Base-by-base conservation (phyloP, 495 filamentous ascomycete genomes). In the Penicillium flavigenum region DNA sequence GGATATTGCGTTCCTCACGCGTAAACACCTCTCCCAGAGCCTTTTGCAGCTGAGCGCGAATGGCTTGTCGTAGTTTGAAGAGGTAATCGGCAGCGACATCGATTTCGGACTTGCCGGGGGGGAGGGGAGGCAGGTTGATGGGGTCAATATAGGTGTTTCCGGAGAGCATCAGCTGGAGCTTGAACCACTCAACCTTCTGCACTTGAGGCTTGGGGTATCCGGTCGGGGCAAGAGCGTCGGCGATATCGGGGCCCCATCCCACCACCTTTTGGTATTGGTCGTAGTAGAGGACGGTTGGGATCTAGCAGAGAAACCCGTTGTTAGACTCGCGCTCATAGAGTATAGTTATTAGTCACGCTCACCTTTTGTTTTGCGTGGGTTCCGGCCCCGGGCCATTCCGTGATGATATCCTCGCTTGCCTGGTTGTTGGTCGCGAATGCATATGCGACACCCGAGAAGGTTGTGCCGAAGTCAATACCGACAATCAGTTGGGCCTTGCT, bases 101-200 rank as follows among this genome's bases (percentile, higher is more conserved):
- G 68, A 90, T 88, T 67, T 90, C 87, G 8, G 87, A 88, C 71
- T 90, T 90, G 58, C 87, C 88, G 17, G 87, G 86, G 29, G 88
- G 87, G 27, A 90, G 84, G 43, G 87, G 86, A 32, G 88, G 88
- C 41, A 90, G 79, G 72, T 90, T 90, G 76, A 90, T 90, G 32
- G 87, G 88, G 58, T 91, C 88, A 58, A 91, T 89, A 67, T 91
- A 91, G 4, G 87, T 91, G 66, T 90, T 90, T 51, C 88, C 88
- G 17, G 85, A 88, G 17, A 89, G 79, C 88, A 91, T 91, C 54
- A 91, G 80, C 69, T 91, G 88, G 17, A 90, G 79, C 72, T 91
- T 91, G 76, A 91, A 91, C 88, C 88, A 91, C 72, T 91, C 88
- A 12, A 91, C 88, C 70, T 91, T 91, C 68, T 90, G 88, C 53